Evolutionary conservation across 768 basidiomycete species (phyloP).

Genomic region (Amanita rubescens): DNA sequence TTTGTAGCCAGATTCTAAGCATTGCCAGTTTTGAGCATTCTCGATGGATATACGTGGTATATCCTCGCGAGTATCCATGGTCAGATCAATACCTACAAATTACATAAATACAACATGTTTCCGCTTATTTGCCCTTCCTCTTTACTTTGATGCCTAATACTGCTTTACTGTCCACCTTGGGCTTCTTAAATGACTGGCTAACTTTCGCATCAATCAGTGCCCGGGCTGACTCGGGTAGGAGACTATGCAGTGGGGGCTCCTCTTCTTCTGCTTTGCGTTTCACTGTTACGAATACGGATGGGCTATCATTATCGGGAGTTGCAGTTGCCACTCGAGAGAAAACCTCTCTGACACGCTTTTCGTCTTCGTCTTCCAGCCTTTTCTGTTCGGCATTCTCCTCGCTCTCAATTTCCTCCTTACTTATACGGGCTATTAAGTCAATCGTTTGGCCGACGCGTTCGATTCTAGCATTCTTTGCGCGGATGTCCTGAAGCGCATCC

Average conservation of each 20-base stretch:
- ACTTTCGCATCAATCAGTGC: constrained; percentile 49
- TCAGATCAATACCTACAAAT: too few species aligned
- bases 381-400: constrained; percentile 68
- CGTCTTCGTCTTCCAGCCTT: constrained; percentile 85
- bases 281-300: constrained; percentile 47
- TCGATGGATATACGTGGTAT: constrained; percentile 53
- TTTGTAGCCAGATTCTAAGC: constrained; percentile 47
- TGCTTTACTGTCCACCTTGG: constrained; percentile 54
- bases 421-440: constrained; percentile 58
- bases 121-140: constrained; percentile 37
- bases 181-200: constrained; percentile 43
- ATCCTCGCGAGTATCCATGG: constrained; percentile 36
- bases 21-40: constrained; percentile 58
- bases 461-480: constrained; percentile 80
- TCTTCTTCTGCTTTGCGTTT: constrained; percentile 81
- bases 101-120: too few species aligned
- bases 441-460: constrained; percentile 76
- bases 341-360: constrained; percentile 77
- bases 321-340: constrained; percentile 64
- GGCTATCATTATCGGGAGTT: constrained; percentile 11
- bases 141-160: constrained; percentile 65
- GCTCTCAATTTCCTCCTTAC: constrained; percentile 62
- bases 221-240: constrained; percentile 60
- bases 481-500: constrained; percentile 90
- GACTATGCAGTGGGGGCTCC: constrained; percentile 63